Evolutionary conservation across 768 basidiomycete genomes (phyloP).

Genomic region (Boletus vinaceobasis): DNA sequence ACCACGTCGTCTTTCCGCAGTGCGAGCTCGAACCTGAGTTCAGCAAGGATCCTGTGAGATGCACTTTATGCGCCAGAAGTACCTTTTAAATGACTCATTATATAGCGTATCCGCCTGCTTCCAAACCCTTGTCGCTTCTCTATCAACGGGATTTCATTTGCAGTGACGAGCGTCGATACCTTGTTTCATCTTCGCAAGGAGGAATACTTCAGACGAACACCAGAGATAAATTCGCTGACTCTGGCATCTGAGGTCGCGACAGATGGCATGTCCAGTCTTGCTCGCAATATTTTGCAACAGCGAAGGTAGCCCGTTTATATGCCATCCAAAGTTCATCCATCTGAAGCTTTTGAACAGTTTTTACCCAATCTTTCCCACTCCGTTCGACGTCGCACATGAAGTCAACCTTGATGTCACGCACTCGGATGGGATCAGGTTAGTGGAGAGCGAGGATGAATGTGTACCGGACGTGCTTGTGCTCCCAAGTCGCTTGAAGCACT

Average conservation of each 20-base stretch:
- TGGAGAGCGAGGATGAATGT: constrained; percentile 36
- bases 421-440: constrained; percentile 43
- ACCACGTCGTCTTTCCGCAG: constrained; percentile 87
- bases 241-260: constrained; percentile 42
- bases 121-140: constrained; percentile 86
- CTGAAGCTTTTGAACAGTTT: constrained; percentile 51
- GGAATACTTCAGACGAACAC: constrained; percentile 66
- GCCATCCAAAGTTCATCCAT: neutral
- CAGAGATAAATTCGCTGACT: constrained; percentile 53
- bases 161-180: constrained; percentile 78
- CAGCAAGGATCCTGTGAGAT: constrained; percentile 50
- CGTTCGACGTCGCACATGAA: constrained; percentile 67
- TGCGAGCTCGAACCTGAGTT: constrained; percentile 48
- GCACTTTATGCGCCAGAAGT: neutral
- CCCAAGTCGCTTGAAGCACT: constrained; percentile 87
- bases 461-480: constrained; percentile 84
- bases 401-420: constrained; percentile 92
- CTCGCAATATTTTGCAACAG: constrained; percentile 81
- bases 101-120: constrained; percentile 70
- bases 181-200: constrained; percentile 88
- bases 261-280: constrained; percentile 79
- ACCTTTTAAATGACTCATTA: neutral
- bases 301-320: constrained; percentile 54
- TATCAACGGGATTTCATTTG: constrained; percentile 82
- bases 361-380: constrained; percentile 92